Percentiles rank a stretch among this genome's conserved stretches.
These are phyloP conservation scores for Musa troglodytarum DNA, from an alignment of 176 grass and related monocot species.

Conservation along the genomic window DNA sequence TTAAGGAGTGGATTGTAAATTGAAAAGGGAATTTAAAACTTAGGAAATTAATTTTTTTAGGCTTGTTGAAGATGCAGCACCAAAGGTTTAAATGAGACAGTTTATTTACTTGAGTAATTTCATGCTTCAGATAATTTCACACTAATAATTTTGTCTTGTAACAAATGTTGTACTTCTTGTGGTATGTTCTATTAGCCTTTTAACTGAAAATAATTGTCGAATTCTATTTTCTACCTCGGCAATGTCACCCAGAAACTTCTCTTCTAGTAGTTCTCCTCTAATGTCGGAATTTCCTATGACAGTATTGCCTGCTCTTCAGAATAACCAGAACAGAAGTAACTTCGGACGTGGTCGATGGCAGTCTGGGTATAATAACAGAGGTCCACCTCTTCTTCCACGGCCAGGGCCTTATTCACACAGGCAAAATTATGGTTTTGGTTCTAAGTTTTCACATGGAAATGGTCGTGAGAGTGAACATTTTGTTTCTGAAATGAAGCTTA, in stretches of 20 bases:
- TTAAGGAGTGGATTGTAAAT: too few relatives aligned
- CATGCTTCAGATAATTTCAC: background rate
- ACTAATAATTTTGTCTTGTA: background rate
- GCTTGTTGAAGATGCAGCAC: too few relatives aligned
- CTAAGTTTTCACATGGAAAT: conserved; percentile 63
- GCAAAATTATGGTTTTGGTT: conserved; percentile 51
- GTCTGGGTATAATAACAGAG: conserved; percentile 43
- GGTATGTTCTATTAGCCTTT: background rate
- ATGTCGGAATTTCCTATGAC: conserved; percentile 15
- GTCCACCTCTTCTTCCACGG: conserved; percentile 76
- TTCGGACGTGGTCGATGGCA: conserved; percentile 46
- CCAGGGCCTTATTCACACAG: conserved; percentile 68
- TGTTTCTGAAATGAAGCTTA: conserved; percentile 96
- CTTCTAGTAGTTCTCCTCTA: background rate
- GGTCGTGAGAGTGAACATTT: conserved; percentile 74
- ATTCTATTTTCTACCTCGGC: background rate
- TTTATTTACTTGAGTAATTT: background rate
- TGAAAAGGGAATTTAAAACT: too few relatives aligned
- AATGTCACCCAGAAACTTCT: background rate
- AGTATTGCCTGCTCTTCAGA: conserved; percentile 69
- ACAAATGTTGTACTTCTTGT: background rate
- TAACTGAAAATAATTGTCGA: background rate
- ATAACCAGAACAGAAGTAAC: conserved; percentile 63
- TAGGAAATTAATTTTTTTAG: too few relatives aligned
- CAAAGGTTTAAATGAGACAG: background rate